Evolutionary conservation across 345 rosid genomes (phyloP).

Genomic region (Eucalyptus erythrocorys): DNA sequence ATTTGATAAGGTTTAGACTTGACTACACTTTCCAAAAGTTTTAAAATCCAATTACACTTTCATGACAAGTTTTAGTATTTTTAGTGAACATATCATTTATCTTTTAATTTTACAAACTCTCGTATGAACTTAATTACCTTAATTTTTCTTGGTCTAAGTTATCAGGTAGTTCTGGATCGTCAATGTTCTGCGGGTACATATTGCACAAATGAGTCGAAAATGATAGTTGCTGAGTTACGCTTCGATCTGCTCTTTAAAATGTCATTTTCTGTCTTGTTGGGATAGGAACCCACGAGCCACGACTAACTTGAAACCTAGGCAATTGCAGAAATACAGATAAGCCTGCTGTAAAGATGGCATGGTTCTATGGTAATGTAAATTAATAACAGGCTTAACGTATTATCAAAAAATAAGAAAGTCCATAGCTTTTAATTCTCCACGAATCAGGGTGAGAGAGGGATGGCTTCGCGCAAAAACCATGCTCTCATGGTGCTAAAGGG

Average conservation of each 20-base stretch:
- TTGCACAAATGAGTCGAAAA: not conserved
- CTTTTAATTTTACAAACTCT: not conserved
- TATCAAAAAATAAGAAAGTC: not conserved
- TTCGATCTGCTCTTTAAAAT: not conserved
- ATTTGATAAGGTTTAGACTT: too few species aligned
- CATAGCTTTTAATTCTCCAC: not conserved
- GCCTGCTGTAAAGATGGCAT: not conserved
- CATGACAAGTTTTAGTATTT: too few species aligned
- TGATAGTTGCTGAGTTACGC: not conserved
- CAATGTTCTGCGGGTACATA: not conserved
- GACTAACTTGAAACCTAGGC: not conserved
- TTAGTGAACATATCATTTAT: not conserved
- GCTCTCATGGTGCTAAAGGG: not conserved
- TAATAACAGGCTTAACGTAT: not conserved
- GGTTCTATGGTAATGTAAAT: not conserved
- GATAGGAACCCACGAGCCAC: not conserved
- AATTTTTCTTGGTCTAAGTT: not conserved
- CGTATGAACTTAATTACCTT: not conserved
- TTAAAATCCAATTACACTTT: accelerated
- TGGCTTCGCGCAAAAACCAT: not conserved
- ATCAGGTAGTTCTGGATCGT: not conserved
- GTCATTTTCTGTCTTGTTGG: not conserved
- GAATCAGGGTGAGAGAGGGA: not conserved
- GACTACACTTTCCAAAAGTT: too few species aligned
- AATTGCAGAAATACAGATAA: not conserved